A percentile compares a stretch with the other conserved stretches of the same genome.
Conservation (phyloP, 257 asterid species). For the Gentiana dahurica region DNA sequence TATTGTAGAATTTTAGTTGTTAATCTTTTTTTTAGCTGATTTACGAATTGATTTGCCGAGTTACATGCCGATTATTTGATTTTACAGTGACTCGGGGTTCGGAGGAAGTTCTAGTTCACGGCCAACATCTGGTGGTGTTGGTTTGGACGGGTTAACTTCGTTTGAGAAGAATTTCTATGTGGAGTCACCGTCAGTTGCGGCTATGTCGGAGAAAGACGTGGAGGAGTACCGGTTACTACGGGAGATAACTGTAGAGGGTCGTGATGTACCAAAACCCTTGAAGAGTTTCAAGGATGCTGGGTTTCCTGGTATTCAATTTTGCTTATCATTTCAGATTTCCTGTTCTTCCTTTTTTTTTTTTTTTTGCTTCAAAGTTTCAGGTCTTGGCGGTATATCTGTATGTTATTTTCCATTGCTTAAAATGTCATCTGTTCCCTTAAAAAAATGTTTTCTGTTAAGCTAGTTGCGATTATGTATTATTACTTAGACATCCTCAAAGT, state of each 20-base stretch:
- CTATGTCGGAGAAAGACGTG: conserved; percentile 71
- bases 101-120: conserved; percentile 58
- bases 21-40: too few species aligned
- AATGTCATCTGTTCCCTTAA: too few species aligned
- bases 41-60: too few species aligned
- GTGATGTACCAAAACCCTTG: conserved; percentile 89
- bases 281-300: conserved; percentile 68
- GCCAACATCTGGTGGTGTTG: conserved; percentile 48
- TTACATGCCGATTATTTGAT: background rate
- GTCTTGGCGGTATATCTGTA: too few species aligned
- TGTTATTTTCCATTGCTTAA: too few species aligned
- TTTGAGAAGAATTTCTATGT: conserved; percentile 93
- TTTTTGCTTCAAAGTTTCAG: too few species aligned
- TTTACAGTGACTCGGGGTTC: conserved; percentile 64
- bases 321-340: background rate
- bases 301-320: conserved; percentile 51
- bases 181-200: conserved; percentile 70
- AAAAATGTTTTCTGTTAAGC: too few species aligned
- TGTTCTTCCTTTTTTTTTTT: too few species aligned
- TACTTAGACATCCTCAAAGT: too few species aligned
- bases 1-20: too few species aligned
- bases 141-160: conserved; percentile 81
- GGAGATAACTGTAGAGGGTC: conserved; percentile 94
- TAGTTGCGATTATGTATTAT: too few species aligned
- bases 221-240: conserved; percentile 74